phyloP scores from a whole-genome alignment of 768 basidiomycete genomes.

The Mycena olivaceomarginata region DNA sequence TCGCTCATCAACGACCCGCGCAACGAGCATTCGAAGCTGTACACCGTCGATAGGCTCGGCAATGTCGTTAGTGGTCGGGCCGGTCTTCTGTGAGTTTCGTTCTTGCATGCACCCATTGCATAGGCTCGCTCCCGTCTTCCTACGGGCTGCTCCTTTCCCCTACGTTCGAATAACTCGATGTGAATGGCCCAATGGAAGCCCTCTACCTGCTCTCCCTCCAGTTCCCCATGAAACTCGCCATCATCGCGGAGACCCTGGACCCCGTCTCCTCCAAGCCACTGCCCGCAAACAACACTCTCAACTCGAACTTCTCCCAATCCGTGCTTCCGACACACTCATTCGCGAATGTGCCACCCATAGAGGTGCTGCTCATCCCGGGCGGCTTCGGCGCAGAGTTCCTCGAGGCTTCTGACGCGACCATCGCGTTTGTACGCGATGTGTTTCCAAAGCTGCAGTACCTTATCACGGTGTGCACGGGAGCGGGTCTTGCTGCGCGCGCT shows the following conservation, averaged over 20 bases:
- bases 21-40: too few relatives aligned
- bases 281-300: slow-evolving; percentile 18
- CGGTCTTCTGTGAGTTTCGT: too few relatives aligned
- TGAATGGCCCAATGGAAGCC: slow-evolving; percentile 56
- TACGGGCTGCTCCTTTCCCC: slow-evolving; percentile 54
- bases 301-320: slow-evolving; percentile 55
- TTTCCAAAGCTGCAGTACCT: slow-evolving; percentile 62
- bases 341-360: slow-evolving; percentile 55
- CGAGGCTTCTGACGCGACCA: slow-evolving; percentile 48
- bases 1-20: too few relatives aligned
- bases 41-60: too few relatives aligned
- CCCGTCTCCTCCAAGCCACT: slow-evolving; percentile 56
- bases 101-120: not conserved
- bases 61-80: too few relatives aligned
- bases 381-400: slow-evolving; percentile 52
- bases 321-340: slow-evolving; percentile 64
- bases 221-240: slow-evolving; percentile 49
- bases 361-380: slow-evolving; percentile 59
- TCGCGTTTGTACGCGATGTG: slow-evolving; percentile 56
- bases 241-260: slow-evolving; percentile 55
- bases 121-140: not conserved
- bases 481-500: slow-evolving; percentile 59
- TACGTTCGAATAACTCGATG: slow-evolving; percentile 56
- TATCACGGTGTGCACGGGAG: slow-evolving; percentile 67
- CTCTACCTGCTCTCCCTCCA: slow-evolving; percentile 51